Percentiles rank a stretch among this genome's conserved stretches.
These are phyloP conservation scores for Chloris gayana DNA, from an alignment of 176 grass and related monocot genomes.

Conservation along the genomic window DNA sequence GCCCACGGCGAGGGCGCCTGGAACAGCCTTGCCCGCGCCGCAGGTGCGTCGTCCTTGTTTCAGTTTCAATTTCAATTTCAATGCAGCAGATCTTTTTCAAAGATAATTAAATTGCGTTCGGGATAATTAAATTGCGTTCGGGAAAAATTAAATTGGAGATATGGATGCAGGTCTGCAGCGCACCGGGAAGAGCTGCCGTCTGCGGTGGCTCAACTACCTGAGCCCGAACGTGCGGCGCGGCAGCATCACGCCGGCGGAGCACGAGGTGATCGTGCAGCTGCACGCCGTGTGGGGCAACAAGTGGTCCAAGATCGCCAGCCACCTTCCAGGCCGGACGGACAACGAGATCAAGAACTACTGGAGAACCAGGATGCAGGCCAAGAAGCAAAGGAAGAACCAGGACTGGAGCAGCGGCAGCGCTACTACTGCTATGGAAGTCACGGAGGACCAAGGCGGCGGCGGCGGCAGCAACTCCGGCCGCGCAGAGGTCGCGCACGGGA, in stretches of 20 bases:
- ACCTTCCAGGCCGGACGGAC: conserved; percentile 77
- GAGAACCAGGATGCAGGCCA: conserved; percentile 78
- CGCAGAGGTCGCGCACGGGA: no score
- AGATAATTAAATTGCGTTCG: no score
- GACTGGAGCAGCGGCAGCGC: background rate
- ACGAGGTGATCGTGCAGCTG: conserved; percentile 56
- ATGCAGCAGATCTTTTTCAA: no score
- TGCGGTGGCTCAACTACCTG: conserved; percentile 65
- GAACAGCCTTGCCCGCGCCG: conserved; percentile 57
- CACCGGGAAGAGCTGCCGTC: conserved; percentile 60
- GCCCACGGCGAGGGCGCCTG: conserved; percentile 57
- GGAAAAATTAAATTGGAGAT: no score
- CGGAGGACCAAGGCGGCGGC: background rate
- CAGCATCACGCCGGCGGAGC: conserved; percentile 57
- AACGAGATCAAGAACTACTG: conserved; percentile 95
- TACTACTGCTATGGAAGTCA: conserved; percentile 11
- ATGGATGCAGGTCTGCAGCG: conserved; percentile 56
- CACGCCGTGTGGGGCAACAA: conserved; percentile 53
- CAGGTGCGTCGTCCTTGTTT: conserved; percentile 20
- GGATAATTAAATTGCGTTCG: no score
- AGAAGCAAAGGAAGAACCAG: background rate
- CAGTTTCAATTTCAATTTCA: no score
- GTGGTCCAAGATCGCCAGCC: conserved; percentile 80
- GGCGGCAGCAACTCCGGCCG: no score
- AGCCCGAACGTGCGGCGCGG: conserved; percentile 54